Conservation (phyloP, 2,329 filamentous ascomycete species). For the Aureobasidium sp. region DNA sequence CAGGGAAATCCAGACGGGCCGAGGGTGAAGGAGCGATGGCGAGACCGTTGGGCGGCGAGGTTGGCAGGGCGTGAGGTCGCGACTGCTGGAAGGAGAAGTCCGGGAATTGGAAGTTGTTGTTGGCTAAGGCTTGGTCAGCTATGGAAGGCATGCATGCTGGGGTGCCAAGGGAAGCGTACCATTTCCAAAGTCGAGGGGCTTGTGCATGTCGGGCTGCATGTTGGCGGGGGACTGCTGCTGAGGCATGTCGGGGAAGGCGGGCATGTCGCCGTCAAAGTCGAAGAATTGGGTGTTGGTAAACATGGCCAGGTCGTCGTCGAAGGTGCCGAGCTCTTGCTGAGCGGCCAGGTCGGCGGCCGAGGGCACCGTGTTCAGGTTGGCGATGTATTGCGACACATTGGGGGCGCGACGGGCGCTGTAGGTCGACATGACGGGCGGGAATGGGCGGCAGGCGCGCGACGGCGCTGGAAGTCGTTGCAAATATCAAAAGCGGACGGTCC, state of each 20-base stretch:
- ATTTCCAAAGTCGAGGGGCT: constrained; percentile 15
- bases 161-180: constrained; percentile 28
- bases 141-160: background rate
- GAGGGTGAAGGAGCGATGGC: constrained; percentile 12
- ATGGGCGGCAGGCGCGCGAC: constrained; percentile 2
- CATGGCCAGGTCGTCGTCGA: constrained; percentile 41
- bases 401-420: constrained; percentile 71
- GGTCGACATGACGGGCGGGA: constrained; percentile 53
- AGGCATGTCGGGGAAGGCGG: constrained; percentile 10
- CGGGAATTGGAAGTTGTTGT: constrained; percentile 40
- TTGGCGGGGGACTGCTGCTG: constrained; percentile 13
- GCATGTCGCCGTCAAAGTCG: constrained; percentile 51
- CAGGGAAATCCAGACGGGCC: constrained; percentile 12
- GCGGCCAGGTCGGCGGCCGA: constrained; percentile 54
- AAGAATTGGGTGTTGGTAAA: constrained; percentile 57
- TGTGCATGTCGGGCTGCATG: constrained; percentile 12
- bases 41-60: constrained; percentile 24
- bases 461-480: background rate
- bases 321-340: constrained; percentile 49
- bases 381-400: constrained; percentile 85
- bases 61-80: constrained; percentile 22
- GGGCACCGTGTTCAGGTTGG: constrained; percentile 69
- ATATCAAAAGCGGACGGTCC: background rate
- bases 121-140: constrained; percentile 18
- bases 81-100: constrained; percentile 30